Evolutionary conservation across 306 rosid species (phyloP).

Genomic region (Alnus rubra): DNA sequence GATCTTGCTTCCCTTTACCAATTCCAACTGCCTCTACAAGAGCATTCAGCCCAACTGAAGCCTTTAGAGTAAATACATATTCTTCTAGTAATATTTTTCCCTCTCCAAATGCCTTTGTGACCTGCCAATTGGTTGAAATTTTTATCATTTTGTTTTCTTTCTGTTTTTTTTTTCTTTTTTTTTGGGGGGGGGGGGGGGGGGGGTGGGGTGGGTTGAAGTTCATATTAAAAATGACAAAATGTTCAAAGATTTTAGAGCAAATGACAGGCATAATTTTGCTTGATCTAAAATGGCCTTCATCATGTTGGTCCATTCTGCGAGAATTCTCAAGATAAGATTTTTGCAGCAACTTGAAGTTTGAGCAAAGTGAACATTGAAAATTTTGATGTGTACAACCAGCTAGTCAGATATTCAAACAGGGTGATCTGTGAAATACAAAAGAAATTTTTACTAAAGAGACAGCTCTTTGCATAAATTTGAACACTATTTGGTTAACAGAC

Average conservation of each 20-base stretch:
- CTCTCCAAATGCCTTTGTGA: slow-evolving; percentile 58
- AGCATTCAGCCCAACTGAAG: slow-evolving; percentile 61
- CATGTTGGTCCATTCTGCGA: not conserved
- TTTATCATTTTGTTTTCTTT: not conserved
- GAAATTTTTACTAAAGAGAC: not conserved
- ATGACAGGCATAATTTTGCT: not conserved
- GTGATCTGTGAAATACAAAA: not conserved
- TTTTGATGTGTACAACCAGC: not conserved
- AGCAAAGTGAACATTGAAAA: not conserved
- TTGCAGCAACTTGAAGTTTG: not conserved
- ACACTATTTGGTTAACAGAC: not conserved
- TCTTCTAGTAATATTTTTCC: slow-evolving; percentile 75
- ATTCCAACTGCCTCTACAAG: slow-evolving; percentile 79
- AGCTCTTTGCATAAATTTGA: not conserved
- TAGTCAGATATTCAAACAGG: not conserved
- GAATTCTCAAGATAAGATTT: not conserved
- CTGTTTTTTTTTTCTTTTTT: too few relatives aligned
- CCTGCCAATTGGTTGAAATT: slow-evolving; percentile 52
- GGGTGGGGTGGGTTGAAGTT: not conserved
- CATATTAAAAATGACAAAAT: not conserved
- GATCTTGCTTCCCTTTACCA: slow-evolving; percentile 87
- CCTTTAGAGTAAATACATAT: slow-evolving; percentile 62
- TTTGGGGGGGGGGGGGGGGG: not conserved
- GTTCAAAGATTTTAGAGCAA: not conserved
- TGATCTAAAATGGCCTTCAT: not conserved